These are phyloP conservation scores for Lentinula sp. DNA, from an alignment of 768 basidiomycete species.

Conservation along the genomic window DNA sequence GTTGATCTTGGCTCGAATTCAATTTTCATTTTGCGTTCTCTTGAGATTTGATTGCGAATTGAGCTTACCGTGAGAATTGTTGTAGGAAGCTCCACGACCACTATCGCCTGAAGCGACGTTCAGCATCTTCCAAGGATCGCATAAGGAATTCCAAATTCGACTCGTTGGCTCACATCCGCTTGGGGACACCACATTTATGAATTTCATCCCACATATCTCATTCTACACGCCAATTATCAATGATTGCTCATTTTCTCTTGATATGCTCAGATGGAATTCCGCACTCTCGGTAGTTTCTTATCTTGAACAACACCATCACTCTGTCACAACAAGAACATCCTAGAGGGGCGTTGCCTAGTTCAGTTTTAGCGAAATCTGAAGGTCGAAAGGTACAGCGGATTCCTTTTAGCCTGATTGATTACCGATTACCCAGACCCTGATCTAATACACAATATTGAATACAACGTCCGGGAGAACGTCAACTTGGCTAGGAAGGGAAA, in stretches of 20 bases:
- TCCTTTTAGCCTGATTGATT: too few species aligned
- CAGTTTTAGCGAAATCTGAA: too few species aligned
- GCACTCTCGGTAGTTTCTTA: conserved; percentile 66
- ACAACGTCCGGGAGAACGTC: conserved; percentile 64
- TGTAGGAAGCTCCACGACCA: conserved; percentile 60
- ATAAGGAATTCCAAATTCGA: conserved; percentile 48
- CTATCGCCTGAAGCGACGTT: conserved; percentile 60
- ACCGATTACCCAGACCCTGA: conserved; percentile 89
- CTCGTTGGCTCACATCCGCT: conserved; percentile 77
- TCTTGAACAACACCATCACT: conserved; percentile 47
- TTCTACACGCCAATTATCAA: background rate
- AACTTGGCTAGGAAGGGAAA: background rate
- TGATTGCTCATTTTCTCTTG: too few species aligned
- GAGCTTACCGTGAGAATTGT: background rate
- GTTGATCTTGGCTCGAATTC: conserved; percentile 30
- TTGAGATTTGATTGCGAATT: conserved; percentile 21
- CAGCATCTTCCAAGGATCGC: conserved; percentile 29
- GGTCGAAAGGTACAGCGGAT: too few species aligned
- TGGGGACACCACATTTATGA: conserved; percentile 78
- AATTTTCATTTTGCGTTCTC: conserved; percentile 37
- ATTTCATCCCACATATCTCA: background rate
- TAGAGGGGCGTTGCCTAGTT: too few species aligned
- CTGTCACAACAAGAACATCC: conserved; percentile 41
- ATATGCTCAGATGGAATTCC: conserved; percentile 68
- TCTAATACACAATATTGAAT: conserved; percentile 68